These are phyloP conservation scores for Pseudoneurospora amorphoporcata DNA, from an alignment of 495 filamentous ascomycete species.

Conservation along the genomic window DNA sequence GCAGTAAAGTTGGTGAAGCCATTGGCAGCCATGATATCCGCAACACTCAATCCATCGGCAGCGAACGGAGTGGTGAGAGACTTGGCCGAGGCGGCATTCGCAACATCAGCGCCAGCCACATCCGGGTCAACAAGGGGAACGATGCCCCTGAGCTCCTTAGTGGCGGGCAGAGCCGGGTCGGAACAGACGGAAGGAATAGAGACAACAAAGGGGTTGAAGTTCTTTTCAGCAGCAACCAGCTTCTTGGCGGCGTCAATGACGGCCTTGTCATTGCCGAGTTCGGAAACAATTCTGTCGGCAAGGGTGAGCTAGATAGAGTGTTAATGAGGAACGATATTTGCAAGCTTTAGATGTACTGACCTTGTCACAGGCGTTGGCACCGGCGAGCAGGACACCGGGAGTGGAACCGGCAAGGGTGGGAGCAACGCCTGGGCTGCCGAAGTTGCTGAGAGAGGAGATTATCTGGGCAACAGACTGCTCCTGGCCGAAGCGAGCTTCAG, in stretches of 20 bases:
- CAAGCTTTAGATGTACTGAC: constrained; percentile 10
- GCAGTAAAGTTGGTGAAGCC: constrained; percentile 49
- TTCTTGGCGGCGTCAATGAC: constrained; percentile 47
- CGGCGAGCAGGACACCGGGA: constrained; percentile 45
- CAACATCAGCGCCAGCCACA: constrained; percentile 38
- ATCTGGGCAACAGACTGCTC: constrained; percentile 36
- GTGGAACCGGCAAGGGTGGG: constrained; percentile 43
- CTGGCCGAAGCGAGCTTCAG: constrained; percentile 46
- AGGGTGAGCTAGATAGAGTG: constrained; percentile 34
- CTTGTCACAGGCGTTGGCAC: constrained; percentile 48
- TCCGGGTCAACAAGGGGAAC: constrained; percentile 50
- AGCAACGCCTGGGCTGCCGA: constrained; percentile 42
- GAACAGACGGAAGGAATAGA: constrained; percentile 46
- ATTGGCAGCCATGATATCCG: constrained; percentile 39
- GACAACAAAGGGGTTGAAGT: constrained; percentile 53
- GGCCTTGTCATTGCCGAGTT: constrained; percentile 39
- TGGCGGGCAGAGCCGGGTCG: constrained; percentile 46
- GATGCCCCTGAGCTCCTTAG: constrained; percentile 47
- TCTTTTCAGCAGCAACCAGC: constrained; percentile 55
- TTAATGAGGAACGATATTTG: neutral
- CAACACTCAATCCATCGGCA: constrained; percentile 43
- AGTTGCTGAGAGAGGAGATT: constrained; percentile 34
- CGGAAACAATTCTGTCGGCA: constrained; percentile 47
- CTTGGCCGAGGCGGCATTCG: constrained; percentile 42
- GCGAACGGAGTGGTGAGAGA: constrained; percentile 41